Conservation (phyloP, 2,329 filamentous ascomycete genomes). For the Tolypocladium amazonense region DNA sequence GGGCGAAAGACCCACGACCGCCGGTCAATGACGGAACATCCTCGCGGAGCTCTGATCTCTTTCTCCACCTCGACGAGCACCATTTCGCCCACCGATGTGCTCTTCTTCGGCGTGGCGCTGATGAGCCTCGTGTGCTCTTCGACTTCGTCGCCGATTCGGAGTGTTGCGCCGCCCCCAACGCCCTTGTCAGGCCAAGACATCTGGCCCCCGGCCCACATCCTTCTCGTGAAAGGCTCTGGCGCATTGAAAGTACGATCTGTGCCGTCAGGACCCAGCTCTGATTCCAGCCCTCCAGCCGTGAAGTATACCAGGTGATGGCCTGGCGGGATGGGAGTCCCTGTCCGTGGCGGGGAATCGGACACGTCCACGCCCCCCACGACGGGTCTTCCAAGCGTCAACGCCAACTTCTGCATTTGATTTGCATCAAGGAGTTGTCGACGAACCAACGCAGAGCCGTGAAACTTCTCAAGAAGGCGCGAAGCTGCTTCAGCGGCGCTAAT, state of each 20-base stretch:
- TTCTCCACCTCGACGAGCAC: constrained; percentile 55
- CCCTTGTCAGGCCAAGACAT: constrained; percentile 40
- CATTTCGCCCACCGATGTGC: constrained; percentile 47
- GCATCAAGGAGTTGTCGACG: constrained; percentile 43
- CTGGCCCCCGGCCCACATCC: constrained; percentile 58
- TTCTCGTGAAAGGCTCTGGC: constrained; percentile 45
- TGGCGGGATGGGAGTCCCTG: constrained; percentile 40
- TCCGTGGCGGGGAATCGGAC: constrained; percentile 22
- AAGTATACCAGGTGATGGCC: constrained; percentile 57
- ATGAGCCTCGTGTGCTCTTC: constrained; percentile 46
- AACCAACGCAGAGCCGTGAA: constrained; percentile 13
- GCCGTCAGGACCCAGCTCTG: constrained; percentile 46
- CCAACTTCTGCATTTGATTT: constrained; percentile 53
- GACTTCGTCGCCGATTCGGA: constrained; percentile 44
- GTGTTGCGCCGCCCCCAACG: constrained; percentile 4
- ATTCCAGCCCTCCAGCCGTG: constrained; percentile 43
- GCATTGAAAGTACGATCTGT: constrained; percentile 52
- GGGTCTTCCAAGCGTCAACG: constrained; percentile 43
- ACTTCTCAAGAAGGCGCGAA: constrained; percentile 18
- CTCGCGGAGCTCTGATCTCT: constrained; percentile 39
- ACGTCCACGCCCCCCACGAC: constrained; percentile 28
- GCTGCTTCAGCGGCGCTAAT: constrained; percentile 18
- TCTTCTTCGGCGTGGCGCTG: constrained; percentile 42
- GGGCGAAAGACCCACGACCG: constrained; percentile 39
- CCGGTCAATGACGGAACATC: constrained; percentile 41